Evolutionary conservation across 139 green algal species (phyloP).

Genomic region (Desmodesmus armatus): DNA sequence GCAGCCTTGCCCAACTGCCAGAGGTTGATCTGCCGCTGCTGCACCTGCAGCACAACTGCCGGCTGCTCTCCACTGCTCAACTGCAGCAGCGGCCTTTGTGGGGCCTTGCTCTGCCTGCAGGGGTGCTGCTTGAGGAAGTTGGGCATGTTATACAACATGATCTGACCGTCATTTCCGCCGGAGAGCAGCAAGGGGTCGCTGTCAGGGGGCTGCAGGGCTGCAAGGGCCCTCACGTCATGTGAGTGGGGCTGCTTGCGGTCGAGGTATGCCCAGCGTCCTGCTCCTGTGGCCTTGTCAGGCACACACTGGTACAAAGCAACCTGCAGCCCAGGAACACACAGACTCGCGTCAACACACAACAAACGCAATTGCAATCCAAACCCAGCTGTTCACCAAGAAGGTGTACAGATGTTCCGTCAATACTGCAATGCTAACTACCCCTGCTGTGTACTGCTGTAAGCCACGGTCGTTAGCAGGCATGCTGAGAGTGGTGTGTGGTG

Average conservation of each 20-base stretch:
- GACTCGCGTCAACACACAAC: too few relatives aligned
- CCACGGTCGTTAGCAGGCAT: too few relatives aligned
- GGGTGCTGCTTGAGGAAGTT: slow-evolving; percentile 73
- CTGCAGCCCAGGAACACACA: slow-evolving; percentile 34
- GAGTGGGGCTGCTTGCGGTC: slow-evolving; percentile 85
- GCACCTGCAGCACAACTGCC: slow-evolving; percentile 61
- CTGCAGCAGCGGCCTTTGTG: slow-evolving; percentile 76
- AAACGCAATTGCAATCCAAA: too few relatives aligned
- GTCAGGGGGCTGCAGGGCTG: slow-evolving; percentile 52
- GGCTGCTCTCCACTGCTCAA: slow-evolving; percentile 48
- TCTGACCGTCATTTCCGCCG: slow-evolving; percentile 83
- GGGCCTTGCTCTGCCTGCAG: slow-evolving; percentile 65
- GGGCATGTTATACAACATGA: slow-evolving; percentile 70
- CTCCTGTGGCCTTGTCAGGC: slow-evolving; percentile 35
- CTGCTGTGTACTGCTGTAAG: not conserved
- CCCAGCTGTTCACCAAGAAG: too few relatives aligned
- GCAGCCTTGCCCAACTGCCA: slow-evolving; percentile 66
- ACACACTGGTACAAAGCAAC: slow-evolving; percentile 68
- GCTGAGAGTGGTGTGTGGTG: too few relatives aligned
- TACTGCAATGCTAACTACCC: not conserved
- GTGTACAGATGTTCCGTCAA: too few relatives aligned
- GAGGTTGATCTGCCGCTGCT: slow-evolving; percentile 63
- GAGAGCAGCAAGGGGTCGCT: slow-evolving; percentile 71
- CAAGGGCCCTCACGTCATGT: slow-evolving; percentile 88
- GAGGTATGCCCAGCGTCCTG: slow-evolving; percentile 77